Evolutionary conservation across 805 yeast genomes (phyloP), one percentile per base, ranked within the genome.

Genomic region (Suhomyces canberraensis): DNA sequence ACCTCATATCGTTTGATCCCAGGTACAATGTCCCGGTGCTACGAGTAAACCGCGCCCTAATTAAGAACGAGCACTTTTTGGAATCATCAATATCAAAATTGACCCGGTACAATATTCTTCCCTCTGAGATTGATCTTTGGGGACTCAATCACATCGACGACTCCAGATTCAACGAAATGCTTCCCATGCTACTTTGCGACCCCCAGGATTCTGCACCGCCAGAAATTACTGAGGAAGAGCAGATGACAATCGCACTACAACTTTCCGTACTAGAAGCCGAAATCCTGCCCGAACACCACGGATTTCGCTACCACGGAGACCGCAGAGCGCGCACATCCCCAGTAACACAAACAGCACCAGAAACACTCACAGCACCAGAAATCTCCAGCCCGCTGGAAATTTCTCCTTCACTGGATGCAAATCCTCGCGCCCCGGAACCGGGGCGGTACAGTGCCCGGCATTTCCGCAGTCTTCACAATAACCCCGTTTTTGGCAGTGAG

Each of bases 1-100:
- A 54, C 28, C 45, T 54, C 33, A 29, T 54, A 11, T 50, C 58
- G 11, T 54, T 49, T 35, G 59, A 54, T 39, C 55, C 52, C 17
- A 35, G 60, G 14, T 54, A 48, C 37, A 33, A 50, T 8, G 36
- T 38, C 8, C 59, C 59, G 2, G 44, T 49, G 15, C 45, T 54
- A 11, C 37, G 59, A 9, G 49, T 54, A 22, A 54, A 54, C 37
- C 43, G 54, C n/a, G 32, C 39, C 16, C 37, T 54, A 33, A 45
- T 54, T 13, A 45, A 31, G 18, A 44, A 45, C 9, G 56, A 52
- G 7, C 31, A 29, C 8, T 46, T 44, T 11, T 36, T 54, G 17
- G 35, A 30, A 11, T 39, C 35, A n/a, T 50, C 56, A 13, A 52
- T 54, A 20, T 21, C 44, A 25, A 51, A 42, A 29, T 35, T 54